These are phyloP conservation scores for Sclerotiophoma versabilis DNA, from an alignment of 2,329 filamentous ascomycete species.

Conservation along the genomic window DNA sequence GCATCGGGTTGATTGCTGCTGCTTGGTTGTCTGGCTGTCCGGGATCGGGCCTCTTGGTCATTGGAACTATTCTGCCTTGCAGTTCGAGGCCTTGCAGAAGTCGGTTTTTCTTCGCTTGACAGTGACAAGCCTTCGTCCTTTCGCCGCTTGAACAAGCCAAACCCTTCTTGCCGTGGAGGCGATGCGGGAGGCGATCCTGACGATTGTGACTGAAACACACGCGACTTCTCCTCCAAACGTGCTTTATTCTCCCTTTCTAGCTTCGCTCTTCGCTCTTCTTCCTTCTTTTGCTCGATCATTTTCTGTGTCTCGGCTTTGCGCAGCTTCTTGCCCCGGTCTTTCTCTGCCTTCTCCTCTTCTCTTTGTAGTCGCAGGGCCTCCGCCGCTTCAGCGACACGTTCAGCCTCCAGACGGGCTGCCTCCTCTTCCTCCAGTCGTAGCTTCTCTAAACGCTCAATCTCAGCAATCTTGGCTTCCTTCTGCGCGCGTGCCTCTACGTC, in stretches of 20 bases:
- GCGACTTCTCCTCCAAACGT: conserved; percentile 33
- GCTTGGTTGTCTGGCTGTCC: conserved; percentile 34
- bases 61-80: conserved; percentile 33
- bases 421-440: conserved; percentile 39
- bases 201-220: conserved; percentile 27
- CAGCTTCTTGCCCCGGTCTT: conserved; percentile 42
- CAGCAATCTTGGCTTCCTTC: conserved; percentile 40
- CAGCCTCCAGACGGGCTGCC: conserved; percentile 34
- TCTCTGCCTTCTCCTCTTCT: conserved; percentile 41
- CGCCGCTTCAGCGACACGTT: conserved; percentile 39
- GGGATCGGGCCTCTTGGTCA: conserved; percentile 9
- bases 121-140: conserved; percentile 40
- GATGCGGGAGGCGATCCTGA: conserved; percentile 40
- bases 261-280: conserved; percentile 37
- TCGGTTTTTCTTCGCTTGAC: conserved; percentile 24
- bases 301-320: conserved; percentile 40
- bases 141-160: conserved; percentile 45
- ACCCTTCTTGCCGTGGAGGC: conserved; percentile 40
- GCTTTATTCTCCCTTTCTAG: conserved; percentile 35
- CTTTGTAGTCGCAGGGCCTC: conserved; percentile 37
- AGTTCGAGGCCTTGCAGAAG: conserved; percentile 18
- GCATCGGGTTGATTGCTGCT: conserved; percentile 36
- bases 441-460: conserved; percentile 37
- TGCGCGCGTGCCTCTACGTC: conserved; percentile 44
- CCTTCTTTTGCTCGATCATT: conserved; percentile 36